Evolutionary conservation across 495 filamentous ascomycete species (phyloP).

Genomic region (Aspergillus nanangensis): DNA sequence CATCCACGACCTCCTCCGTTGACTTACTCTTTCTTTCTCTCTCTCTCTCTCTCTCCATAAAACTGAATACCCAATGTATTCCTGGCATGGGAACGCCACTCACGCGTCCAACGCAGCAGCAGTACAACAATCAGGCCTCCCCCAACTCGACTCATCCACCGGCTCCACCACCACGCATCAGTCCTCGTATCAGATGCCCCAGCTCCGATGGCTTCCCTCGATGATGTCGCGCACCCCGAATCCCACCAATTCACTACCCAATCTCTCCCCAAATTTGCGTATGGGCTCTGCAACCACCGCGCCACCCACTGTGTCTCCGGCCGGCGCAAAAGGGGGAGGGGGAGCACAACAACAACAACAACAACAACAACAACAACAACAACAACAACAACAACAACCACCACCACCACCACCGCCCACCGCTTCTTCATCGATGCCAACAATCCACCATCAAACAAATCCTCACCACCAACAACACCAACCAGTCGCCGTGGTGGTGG

Average conservation of each 20-base stretch:
- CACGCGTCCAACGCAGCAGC: slow-evolving; percentile 1
- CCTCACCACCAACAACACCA: slow-evolving; percentile 10
- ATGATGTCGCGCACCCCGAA: slow-evolving; percentile 16
- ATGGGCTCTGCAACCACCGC: slow-evolving; percentile 4
- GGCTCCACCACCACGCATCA: background rate
- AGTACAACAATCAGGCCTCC: background rate
- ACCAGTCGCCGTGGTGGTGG: background rate
- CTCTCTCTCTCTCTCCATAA: background rate
- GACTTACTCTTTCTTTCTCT: background rate
- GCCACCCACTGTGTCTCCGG: too few species aligned
- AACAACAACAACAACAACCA: too few species aligned
- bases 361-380: too few species aligned
- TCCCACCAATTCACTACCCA: slow-evolving; percentile 14
- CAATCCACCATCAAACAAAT: background rate
- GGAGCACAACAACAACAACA: too few species aligned
- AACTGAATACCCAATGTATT: slow-evolving; percentile 15
- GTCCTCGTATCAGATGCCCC: slow-evolving; percentile 16
- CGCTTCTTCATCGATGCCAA: background rate
- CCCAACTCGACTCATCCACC: background rate
- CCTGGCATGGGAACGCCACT: slow-evolving; percentile 15
- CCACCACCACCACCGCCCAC: background rate
- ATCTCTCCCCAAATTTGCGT: slow-evolving; percentile 17
- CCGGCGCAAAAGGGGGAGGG: too few species aligned
- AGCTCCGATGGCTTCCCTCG: slow-evolving; percentile 22
- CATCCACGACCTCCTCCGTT: too few species aligned